These are phyloP conservation scores for Trypanosoma rangeli DNA, from an alignment of 208 protist genomes.

Conservation along the genomic window DNA sequence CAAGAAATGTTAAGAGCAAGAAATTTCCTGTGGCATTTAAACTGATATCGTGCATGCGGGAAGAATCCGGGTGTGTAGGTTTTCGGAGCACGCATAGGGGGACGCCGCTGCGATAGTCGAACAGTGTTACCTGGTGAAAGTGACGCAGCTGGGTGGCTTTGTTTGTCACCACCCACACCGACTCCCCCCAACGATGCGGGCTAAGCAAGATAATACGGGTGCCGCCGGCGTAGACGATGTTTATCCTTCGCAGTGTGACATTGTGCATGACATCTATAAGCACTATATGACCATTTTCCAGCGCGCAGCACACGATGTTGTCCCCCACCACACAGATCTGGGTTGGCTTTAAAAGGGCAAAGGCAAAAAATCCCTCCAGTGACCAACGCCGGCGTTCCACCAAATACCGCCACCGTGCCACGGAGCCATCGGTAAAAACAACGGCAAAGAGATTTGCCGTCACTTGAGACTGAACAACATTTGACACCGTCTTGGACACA, in stretches of 20 bases:
- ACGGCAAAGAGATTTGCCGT: conserved; percentile 59
- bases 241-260: conserved; percentile 56
- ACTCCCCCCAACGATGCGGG: conserved; percentile 57
- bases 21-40: conserved; percentile 54
- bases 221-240: conserved; percentile 69
- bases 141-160: conserved; percentile 46
- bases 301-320: conserved; percentile 54
- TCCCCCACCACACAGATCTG: conserved; percentile 38
- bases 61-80: conserved; percentile 56
- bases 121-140: conserved; percentile 77
- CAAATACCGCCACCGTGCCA: conserved; percentile 69
- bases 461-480: conserved; percentile 62
- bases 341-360: conserved; percentile 45
- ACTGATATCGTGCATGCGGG: conserved; percentile 61
- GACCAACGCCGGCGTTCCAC: conserved; percentile 48
- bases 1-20: conserved; percentile 67
- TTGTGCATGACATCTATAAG: conserved; percentile 65
- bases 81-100: conserved; percentile 66
- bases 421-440: conserved; percentile 74
- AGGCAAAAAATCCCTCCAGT: conserved; percentile 45
- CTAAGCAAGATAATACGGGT: conserved; percentile 73
- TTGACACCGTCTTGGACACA: conserved; percentile 49
- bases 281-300: conserved; percentile 70
- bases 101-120: conserved; percentile 73
- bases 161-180: conserved; percentile 78